A percentile compares a stretch with the other conserved stretches of the same genome.
Evolutionary conservation across 352 stramenopile species (phyloP).

Genomic region (Thalassiosira livingstoniorum): DNA sequence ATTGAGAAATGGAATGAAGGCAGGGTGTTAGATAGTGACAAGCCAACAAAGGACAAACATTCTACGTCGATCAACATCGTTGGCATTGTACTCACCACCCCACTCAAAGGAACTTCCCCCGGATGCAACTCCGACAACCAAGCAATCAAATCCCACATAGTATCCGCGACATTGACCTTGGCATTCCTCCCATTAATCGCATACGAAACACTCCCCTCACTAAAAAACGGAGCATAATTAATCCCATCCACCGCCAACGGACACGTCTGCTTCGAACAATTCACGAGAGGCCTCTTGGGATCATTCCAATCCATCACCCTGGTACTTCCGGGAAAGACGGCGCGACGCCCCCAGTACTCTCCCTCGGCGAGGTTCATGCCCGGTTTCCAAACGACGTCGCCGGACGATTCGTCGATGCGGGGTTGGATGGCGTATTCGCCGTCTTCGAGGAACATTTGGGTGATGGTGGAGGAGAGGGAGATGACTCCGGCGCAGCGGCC

Average conservation of each 20-base stretch:
- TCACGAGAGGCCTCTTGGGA: slow-evolving; percentile 12
- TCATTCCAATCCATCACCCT: slow-evolving; percentile 40
- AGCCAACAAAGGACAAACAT: too few species aligned
- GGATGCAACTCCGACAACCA: slow-evolving; percentile 40
- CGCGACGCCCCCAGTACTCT: slow-evolving; percentile 44
- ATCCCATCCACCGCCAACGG: slow-evolving; percentile 18
- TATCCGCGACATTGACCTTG: slow-evolving; percentile 23
- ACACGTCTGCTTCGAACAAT: slow-evolving; percentile 24
- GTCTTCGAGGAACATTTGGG: slow-evolving; percentile 39
- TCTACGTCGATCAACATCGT: too few species aligned
- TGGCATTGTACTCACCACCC: slow-evolving; percentile 22
- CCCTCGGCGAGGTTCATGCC: neutral
- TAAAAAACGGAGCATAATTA: slow-evolving; percentile 54
- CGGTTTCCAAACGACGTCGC: neutral
- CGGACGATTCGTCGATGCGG: slow-evolving; percentile 23
- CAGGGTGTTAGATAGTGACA: slow-evolving; percentile 20
- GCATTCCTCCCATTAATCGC: slow-evolving; percentile 49
- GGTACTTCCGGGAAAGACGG: slow-evolving; percentile 35
- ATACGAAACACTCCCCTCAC: slow-evolving; percentile 40
- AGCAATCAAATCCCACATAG: slow-evolving; percentile 50
- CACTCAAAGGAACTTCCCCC: slow-evolving; percentile 26
- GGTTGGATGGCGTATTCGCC: slow-evolving; percentile 36
- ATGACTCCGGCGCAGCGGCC: slow-evolving; percentile 47
- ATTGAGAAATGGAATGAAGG: slow-evolving; percentile 27
- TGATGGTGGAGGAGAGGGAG: slow-evolving; percentile 53